Conservation (phyloP, 306 rosid genomes). For the apple (Malus domestica) region DNA sequence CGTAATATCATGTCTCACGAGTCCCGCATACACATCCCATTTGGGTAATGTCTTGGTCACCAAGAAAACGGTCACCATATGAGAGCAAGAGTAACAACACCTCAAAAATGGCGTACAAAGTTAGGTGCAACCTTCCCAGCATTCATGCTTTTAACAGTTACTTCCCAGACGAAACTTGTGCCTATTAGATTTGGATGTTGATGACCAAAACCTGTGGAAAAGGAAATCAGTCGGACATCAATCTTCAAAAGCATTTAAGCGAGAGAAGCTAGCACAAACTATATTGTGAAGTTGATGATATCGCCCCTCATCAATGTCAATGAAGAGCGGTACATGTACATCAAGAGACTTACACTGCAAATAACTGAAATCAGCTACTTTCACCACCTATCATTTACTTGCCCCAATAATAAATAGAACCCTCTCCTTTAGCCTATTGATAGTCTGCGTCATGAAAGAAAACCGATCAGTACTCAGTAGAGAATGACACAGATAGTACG, state of each 20-base stretch:
- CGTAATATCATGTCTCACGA: no score
- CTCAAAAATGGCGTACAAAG: background rate
- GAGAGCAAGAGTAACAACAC: background rate
- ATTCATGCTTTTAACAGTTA: background rate
- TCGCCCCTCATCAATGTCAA: background rate
- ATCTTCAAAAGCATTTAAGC: background rate
- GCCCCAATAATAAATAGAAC: background rate
- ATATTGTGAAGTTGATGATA: no score
- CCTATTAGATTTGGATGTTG: background rate
- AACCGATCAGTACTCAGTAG: slow-evolving; percentile 1
- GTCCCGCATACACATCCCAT: no score
- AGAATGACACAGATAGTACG: slow-evolving; percentile 6
- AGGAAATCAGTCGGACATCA: background rate
- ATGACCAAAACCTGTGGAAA: background rate
- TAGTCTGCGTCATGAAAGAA: slow-evolving; percentile 36
- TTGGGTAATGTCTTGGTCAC: background rate
- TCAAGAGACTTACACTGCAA: background rate
- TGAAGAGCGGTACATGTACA: background rate
- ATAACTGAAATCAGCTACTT: background rate
- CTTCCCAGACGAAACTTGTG: background rate
- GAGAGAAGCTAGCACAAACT: no score
- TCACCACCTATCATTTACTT: background rate
- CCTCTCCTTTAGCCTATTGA: slow-evolving; percentile 33
- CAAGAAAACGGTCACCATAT: background rate
- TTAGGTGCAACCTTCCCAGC: background rate